Conservation (phyloP, 2,329 filamentous ascomycete species). For the Stromatinia cepivora region DNA sequence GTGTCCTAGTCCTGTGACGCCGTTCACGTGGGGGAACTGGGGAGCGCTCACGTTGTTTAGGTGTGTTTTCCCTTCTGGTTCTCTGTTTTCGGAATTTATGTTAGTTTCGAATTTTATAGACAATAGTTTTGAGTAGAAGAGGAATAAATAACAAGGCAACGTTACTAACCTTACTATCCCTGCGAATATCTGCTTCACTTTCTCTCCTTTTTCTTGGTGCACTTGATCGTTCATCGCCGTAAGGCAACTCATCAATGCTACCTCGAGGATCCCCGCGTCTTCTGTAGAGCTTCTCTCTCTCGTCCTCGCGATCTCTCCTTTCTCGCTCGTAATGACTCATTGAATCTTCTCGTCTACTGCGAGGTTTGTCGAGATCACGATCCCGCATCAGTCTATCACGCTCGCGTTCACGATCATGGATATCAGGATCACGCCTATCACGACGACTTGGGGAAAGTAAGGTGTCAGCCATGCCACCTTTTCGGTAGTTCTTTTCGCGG, state of each 20-base stretch:
- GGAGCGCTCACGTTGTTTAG: constrained; percentile 56
- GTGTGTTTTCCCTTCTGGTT: constrained; percentile 56
- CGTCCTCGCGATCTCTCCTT: constrained; percentile 82
- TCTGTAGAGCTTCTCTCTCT: constrained; percentile 84
- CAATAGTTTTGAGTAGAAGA: background rate
- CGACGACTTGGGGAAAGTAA: constrained; percentile 48
- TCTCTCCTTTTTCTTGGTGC: constrained; percentile 74
- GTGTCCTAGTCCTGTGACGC: constrained; percentile 58
- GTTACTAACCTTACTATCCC: constrained; percentile 57
- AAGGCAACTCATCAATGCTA: constrained; percentile 84
- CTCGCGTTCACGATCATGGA: constrained; percentile 42
- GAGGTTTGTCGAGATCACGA: constrained; percentile 43
- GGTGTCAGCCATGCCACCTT: constrained; percentile 68
- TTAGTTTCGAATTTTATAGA: constrained; percentile 22
- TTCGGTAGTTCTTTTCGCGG: constrained; percentile 89
- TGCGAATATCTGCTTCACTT: constrained; percentile 68
- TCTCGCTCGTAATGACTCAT: constrained; percentile 78
- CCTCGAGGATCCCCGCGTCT: constrained; percentile 75
- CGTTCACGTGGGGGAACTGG: constrained; percentile 54
- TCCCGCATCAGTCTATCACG: constrained; percentile 38
- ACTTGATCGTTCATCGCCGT: constrained; percentile 71
- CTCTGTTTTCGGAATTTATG: constrained; percentile 46
- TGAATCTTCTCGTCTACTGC: constrained; percentile 60
- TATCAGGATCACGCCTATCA: constrained; percentile 42
- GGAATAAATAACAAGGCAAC: background rate